Evolutionary conservation across 257 asterid species (phyloP), one percentile per base, ranked within the genome.

Genomic region (Solanum bukasovii): DNA sequence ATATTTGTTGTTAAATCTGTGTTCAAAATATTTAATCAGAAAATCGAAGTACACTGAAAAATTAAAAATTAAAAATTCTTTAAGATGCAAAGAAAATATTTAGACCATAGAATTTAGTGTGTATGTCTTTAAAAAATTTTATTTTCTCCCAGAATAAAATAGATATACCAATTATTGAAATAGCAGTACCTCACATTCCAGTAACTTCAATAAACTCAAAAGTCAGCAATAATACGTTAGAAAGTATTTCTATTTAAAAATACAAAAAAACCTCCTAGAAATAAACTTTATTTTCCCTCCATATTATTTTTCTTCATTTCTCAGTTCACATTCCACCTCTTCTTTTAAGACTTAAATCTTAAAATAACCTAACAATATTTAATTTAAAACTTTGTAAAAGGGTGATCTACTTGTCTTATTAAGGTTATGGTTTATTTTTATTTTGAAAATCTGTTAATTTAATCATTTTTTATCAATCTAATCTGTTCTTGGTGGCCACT

Each of bases 351-450:
- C 21, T 49, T 49, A 5, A 49, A 49, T 49, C 25, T 20, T 56
- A 56, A 56, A 56, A 56, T 52, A 6, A 20, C 65, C 65, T 2
- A 56, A 56, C 25, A 59, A 59, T 59, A 59, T 9, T 33, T 40
- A 31, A 46, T 46, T 29, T 31, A 82, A 21, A 46, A 37, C 71
- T 56, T 61, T 44, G 13, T n/a, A 42, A 84, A 40, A 7, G 77
- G 18, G 1, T 83, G 25, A n/a, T 73, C 29, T 84, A 59, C 70
- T 82, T 82, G 44, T 63, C 88, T 75, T 23, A 82, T 73, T 86
- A 86, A 72, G 84, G 42, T 88, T 84, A 87, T 88, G 88, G 85
- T 88, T 78, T 75, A 88, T 25, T 25, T 67, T 46, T 29, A 52
- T 74, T 85, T 42, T 78, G 5, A 25, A 70, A 78, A 42, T 25